Conservation (phyloP, 1,284 basidiomycete genomes). For the Nidula niveotomentosa region DNA sequence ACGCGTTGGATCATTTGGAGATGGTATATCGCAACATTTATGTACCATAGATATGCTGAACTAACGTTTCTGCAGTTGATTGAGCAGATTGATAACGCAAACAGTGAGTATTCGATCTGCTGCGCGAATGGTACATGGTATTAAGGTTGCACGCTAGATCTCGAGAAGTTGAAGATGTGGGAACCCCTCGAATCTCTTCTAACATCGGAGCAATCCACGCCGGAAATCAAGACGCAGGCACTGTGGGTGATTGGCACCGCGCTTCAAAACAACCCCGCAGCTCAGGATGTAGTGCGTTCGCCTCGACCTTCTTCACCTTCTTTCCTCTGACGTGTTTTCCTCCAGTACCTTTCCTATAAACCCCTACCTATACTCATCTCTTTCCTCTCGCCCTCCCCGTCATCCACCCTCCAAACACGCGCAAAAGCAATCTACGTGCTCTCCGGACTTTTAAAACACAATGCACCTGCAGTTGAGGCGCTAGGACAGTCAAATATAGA, state of each 20-base stretch:
- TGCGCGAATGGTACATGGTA: neutral
- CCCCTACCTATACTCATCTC: conserved; percentile 69
- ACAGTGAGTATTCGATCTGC: conserved; percentile 49
- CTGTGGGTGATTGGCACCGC: conserved; percentile 96
- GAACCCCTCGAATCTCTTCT: conserved; percentile 74
- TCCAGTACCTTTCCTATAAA: conserved; percentile 71
- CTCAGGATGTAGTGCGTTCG: conserved; percentile 77
- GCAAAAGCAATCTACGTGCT: conserved; percentile 89
- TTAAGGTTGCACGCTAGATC: conserved; percentile 46
- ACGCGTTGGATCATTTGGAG: conserved; percentile 92
- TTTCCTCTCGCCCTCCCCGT: conserved; percentile 55
- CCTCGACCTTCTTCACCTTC: conserved; percentile 4
- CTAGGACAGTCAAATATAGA: conserved; percentile 47
- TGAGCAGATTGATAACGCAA: conserved; percentile 96
- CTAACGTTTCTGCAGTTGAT: conserved; percentile 58
- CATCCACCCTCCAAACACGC: conserved; percentile 49
- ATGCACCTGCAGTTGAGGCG: conserved; percentile 63
- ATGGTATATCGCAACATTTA: conserved; percentile 59
- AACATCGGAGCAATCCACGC: conserved; percentile 49
- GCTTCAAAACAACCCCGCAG: conserved; percentile 92
- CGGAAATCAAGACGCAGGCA: conserved; percentile 69
- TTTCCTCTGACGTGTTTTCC: conserved; percentile 4
- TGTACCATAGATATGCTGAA: neutral
- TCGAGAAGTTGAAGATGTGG: conserved; percentile 88
- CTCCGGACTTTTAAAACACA: conserved; percentile 86